phyloP scores from a whole-genome alignment of 2,329 filamentous ascomycete genomes.

The Arthrobotrys pseudoclavata region DNA sequence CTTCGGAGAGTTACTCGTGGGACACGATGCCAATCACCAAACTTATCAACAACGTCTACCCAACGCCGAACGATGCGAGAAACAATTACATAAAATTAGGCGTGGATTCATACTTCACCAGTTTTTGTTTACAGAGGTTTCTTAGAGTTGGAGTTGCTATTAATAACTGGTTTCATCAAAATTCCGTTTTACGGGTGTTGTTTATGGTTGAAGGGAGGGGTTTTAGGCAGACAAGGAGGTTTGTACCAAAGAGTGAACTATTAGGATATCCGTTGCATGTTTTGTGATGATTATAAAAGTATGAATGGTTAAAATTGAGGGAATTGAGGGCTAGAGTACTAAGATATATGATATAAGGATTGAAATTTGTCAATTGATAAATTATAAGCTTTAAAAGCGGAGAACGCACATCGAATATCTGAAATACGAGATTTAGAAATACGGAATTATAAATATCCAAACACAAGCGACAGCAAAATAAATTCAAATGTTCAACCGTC shows the following conservation, averaged over 20 bases:
- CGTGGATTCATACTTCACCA: neutral
- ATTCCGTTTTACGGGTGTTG: neutral
- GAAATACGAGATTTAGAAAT: neutral
- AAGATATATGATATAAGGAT: no score
- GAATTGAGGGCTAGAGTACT: no score
- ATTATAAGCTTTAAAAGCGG: no score
- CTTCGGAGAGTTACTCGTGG: neutral
- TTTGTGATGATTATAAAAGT: neutral
- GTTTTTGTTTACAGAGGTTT: neutral
- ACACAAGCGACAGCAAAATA: no score
- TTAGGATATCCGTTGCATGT: neutral
- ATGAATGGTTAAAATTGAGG: no score
- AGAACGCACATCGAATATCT: no score
- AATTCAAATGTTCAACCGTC: neutral
- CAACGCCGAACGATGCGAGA: neutral
- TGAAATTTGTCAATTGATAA: no score
- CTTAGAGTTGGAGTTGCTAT: neutral
- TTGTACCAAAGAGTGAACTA: neutral
- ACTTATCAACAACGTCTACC: neutral
- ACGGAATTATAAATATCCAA: no score
- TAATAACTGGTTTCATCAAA: neutral
- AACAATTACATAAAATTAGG: neutral
- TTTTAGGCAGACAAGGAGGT: neutral
- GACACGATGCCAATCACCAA: neutral
- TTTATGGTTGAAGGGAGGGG: conserved; percentile 3